Evolutionary conservation across 1,139 yeast genomes (phyloP), one percentile per base, ranked within the genome.

Genomic region (Blastobotrys petasosporus): DNA sequence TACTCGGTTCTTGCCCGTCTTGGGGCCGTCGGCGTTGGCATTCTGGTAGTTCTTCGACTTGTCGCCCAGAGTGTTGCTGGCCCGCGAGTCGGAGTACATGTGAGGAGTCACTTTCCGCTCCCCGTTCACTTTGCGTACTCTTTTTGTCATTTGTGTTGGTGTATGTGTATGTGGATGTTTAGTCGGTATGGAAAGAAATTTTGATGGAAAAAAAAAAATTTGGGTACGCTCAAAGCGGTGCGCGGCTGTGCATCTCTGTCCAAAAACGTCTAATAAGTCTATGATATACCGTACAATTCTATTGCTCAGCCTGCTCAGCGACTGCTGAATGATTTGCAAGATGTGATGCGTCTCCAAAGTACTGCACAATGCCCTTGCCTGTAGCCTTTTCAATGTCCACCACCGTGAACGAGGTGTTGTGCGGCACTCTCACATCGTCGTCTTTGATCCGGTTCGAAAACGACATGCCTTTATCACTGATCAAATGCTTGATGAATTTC

Each of bases 401-500:
- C 4, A 80, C 71, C 0, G 88, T 77, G 8, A 85, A 74, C 1
- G 90, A 81, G 1, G 94, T 84, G 62, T 85, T 85, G 61, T 72
- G 83, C 0, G 85, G 84, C 32, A 82, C 85, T 51, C 73, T 74
- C 50, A 82, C 68, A 45, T 73, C 74, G 1, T 67, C 71, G 6
- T 59, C 64, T 1, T 64, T 58, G 46, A 76, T 65, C 1, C 65
- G 67, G 0, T 63, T 57, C 7, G 61, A 63, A 45, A 80, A 63
- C n/a, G 53, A 51, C 37, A 54, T 78, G 4, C 65, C 61, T 41
- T 62, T 56, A 25, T 68, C 71, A 2, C 58, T 55, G 48, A 75
- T 67, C 34, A 77, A 62, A 51, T 75, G 70, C 45, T 77, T 55
- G 60, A 61, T 50, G 59, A 82, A 73, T 40, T 79, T 75, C 44